phyloP scores from a whole-genome alignment of 352 stramenopile species.

The Globisporangium polare region DNA sequence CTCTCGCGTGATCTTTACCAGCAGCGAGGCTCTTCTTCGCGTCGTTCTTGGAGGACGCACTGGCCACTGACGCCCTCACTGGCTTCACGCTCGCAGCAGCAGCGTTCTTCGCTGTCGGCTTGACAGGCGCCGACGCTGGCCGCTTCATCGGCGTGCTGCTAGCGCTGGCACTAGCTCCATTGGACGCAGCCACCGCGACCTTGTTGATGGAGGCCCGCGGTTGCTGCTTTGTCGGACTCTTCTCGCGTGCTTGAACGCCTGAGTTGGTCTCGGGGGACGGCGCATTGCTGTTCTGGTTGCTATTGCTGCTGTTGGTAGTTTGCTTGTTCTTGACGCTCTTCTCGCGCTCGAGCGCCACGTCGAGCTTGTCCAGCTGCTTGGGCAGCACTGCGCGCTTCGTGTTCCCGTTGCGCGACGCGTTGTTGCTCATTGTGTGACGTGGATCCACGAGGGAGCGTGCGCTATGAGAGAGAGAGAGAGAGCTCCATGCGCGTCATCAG shows the following conservation, averaged over 20 bases:
- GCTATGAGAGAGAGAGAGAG: background rate
- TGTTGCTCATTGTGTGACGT: background rate
- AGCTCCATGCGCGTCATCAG: too few species aligned
- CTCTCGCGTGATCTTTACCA: background rate
- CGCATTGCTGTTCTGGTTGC: background rate
- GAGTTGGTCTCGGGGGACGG: background rate
- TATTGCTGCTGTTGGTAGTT: background rate
- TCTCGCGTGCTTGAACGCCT: background rate
- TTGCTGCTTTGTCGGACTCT: slow-evolving; percentile 12
- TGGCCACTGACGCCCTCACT: background rate
- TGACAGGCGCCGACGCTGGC: slow-evolving; percentile 5
- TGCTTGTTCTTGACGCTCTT: slow-evolving; percentile 8
- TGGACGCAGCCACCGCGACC: background rate
- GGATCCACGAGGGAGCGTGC: too few species aligned
- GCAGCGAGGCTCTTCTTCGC: background rate
- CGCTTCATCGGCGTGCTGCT: slow-evolving; percentile 6
- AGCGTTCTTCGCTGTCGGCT: background rate
- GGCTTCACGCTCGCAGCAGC: background rate
- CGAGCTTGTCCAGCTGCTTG: slow-evolving; percentile 23
- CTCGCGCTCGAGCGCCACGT: slow-evolving; percentile 26
- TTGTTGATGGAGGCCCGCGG: background rate
- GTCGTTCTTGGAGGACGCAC: background rate
- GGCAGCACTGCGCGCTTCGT: slow-evolving; percentile 10
- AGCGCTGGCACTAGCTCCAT: background rate
- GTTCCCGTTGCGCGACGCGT: background rate